These are phyloP conservation scores for Cladophialophora carrionii DNA, from an alignment of 2,329 filamentous ascomycete species.

Conservation along the genomic window DNA sequence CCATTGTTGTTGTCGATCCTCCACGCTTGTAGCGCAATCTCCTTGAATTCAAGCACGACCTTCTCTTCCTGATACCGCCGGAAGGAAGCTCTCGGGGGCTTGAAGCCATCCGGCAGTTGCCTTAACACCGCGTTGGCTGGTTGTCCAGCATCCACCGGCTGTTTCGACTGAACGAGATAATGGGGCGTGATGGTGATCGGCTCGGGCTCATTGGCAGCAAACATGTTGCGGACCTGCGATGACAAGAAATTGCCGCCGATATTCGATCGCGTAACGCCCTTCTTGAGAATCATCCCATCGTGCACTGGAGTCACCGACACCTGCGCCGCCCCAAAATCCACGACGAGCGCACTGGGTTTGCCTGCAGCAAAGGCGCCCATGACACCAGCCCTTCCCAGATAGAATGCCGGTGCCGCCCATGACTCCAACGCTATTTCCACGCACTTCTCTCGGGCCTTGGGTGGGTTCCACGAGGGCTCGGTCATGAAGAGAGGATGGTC, in stretches of 20 bases:
- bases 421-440: slow-evolving; percentile 97
- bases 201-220: slow-evolving; percentile 66
- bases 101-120: slow-evolving; percentile 66
- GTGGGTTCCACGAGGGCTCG: slow-evolving; percentile 88
- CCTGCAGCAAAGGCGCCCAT: slow-evolving; percentile 89
- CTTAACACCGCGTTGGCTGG: slow-evolving; percentile 74
- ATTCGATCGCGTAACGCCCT: slow-evolving; percentile 82
- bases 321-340: slow-evolving; percentile 87
- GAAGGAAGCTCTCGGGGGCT: slow-evolving; percentile 69
- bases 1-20: slow-evolving; percentile 47
- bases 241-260: slow-evolving; percentile 90
- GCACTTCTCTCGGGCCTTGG: slow-evolving; percentile 86
- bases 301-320: slow-evolving; percentile 89
- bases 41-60: slow-evolving; percentile 93
- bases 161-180: slow-evolving; percentile 86
- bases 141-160: slow-evolving; percentile 80
- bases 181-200: slow-evolving; percentile 79
- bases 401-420: slow-evolving; percentile 95
- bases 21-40: slow-evolving; percentile 95
- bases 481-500: slow-evolving; percentile 93
- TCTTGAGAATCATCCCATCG: slow-evolving; percentile 91
- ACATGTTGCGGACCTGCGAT: slow-evolving; percentile 80
- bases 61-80: slow-evolving; percentile 86
- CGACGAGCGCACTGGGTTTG: slow-evolving; percentile 87
- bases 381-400: slow-evolving; percentile 85